Evolutionary conservation across 345 rosid genomes (phyloP).

Genomic region (Barbarea vulgaris): DNA sequence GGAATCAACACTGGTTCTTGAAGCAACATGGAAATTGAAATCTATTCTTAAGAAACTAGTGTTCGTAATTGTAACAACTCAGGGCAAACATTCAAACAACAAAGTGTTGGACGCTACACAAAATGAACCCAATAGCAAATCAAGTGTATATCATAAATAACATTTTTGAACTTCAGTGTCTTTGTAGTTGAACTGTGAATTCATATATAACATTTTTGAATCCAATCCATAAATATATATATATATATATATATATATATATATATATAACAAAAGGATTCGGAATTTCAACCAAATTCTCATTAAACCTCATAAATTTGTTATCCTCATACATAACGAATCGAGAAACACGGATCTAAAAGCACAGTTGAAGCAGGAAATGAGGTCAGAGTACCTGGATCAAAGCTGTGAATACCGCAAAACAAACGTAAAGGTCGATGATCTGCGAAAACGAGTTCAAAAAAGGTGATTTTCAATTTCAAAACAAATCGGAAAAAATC

Average conservation of each 20-base stretch:
- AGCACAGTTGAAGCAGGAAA: not conserved
- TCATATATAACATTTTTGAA: not conserved
- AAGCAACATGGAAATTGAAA: not conserved
- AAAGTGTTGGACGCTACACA: not conserved
- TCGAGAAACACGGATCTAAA: not conserved
- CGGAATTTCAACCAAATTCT: not conserved
- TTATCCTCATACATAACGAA: not conserved
- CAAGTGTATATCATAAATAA: no score
- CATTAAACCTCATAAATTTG: not conserved
- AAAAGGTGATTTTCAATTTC: not conserved
- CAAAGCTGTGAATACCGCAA: constrained; percentile 67
- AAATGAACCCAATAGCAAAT: not conserved
- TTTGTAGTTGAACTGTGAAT: not conserved
- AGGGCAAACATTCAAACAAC: constrained; percentile 4
- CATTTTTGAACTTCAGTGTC: not conserved
- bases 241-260: no score
- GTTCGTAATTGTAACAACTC: not conserved
- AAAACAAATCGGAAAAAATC: not conserved
- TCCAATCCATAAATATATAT: no score
- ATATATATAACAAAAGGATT: not conserved
- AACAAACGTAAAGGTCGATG: constrained; percentile 78
- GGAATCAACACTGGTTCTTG: not conserved
- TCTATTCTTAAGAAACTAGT: not conserved
- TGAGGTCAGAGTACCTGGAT: constrained; percentile 55
- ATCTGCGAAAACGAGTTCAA: constrained; percentile 46